Base-by-base conservation (phyloP, 306 rosid genomes). In the Acacia confusa region DNA sequence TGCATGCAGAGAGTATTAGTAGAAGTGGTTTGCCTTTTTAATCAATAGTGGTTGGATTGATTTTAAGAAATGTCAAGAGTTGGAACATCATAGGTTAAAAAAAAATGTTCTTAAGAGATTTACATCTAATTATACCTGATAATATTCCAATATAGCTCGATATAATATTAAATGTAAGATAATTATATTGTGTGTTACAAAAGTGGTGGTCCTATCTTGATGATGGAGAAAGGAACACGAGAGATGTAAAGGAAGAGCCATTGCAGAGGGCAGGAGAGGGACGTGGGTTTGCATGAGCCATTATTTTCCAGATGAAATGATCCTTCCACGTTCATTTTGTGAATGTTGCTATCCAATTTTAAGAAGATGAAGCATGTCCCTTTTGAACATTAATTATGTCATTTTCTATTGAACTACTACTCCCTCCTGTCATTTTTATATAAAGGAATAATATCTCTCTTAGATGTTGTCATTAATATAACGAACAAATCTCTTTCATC, bases 381-480 rank as follows among this genome's bases (percentile, higher is more conserved):
- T 15, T 30, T 16, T 53, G 0, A 57, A 57, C 12, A 7, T 15
- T 16, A 50, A 25, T 61, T 27, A 6, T 1, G 30, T 63, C 34
- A 1, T 24, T 25, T 60, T 24, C 17, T 24, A 24, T 13, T 60
- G 66, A 53, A 19, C 12, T n/a, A 19, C 12, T n/a, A 14, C 52
- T 45, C 38, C 4, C 7, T 4, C 38, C 36, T 4, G 0, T 34
- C 38, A 6, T 5, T 34, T 34, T 34, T 34, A 5, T 34, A 4
- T 34, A 34, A 4, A 4, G 7, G 38, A 34, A 34, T 34, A 34
- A 34, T 34, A 34, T 34, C 7, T 34, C 38, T 34, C 6, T 34
- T 34, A 34, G 36, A 0, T 0, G 1, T 1, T 1, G 7, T 34
- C 0, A 0, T 34, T 34, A 6, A 36, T 6, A 36, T 36, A 36